Conservation (phyloP, 225 moss, liverwort and hornwort genomes). For the Antitrichia curtipendula region DNA sequence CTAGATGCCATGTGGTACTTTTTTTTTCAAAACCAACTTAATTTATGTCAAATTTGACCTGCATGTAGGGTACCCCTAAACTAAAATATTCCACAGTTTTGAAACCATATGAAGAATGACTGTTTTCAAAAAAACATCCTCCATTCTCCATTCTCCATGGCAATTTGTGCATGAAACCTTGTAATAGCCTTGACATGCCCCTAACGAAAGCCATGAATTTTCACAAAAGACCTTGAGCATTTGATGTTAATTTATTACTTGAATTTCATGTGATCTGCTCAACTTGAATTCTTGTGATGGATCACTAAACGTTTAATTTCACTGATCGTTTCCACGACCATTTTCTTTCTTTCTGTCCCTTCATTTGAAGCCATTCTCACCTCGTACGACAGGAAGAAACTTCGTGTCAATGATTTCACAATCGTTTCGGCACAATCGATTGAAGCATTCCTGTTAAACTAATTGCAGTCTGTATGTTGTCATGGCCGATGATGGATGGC, state of each 20-base stretch:
- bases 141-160: neutral
- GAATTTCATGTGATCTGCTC: neutral
- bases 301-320: neutral
- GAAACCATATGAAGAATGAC: neutral
- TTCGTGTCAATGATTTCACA: neutral
- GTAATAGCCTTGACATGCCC: neutral
- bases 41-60: neutral
- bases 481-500: neutral
- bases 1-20: neutral
- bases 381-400: neutral
- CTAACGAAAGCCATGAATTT: neutral
- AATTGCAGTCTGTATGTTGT: neutral
- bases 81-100: neutral
- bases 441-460: neutral
- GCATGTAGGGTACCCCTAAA: neutral
- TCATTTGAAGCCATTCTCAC: neutral
- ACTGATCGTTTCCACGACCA: neutral
- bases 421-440: neutral
- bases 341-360: neutral
- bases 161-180: neutral
- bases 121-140: neutral
- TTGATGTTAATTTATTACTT: neutral
- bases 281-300: neutral
- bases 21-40: accelerated
- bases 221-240: neutral